Base-by-base conservation (phyloP, 306 rosid species). In the Prunus armeniaca region DNA sequence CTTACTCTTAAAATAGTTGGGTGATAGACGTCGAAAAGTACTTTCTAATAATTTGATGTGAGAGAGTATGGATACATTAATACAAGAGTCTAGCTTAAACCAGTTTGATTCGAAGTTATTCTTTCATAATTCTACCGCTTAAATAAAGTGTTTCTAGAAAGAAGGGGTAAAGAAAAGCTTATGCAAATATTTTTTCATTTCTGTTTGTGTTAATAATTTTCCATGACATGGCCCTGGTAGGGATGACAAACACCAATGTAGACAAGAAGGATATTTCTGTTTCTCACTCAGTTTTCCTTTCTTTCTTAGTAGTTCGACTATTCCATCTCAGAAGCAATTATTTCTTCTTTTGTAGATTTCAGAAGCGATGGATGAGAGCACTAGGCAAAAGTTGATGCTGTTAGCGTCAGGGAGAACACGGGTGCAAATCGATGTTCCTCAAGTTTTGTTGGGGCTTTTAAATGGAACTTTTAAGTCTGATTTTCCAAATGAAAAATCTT, bases 401-500 rank as follows among this genome's bases (percentile, higher is more conserved):
- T 76, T 85, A 65, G 72, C 82, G 2, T 78, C 76, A 20, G 82
- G 86, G 73, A 80, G 81, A 82, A 75, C 72, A 10, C 64, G 67
- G 65, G 84, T 72, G 65, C 76, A 78, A 65, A 76, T 72, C 60
- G 83, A 82, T 78, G 65, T 83, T 76, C 86, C 89, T 76, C 89
- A 87, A 78, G 75, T 87, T 34, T 76, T 84, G 17, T 78, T 87
- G 61, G 89, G 84, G 46, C 89, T 87, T 58, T 71, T 87, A 66
- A 81, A 78, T 78, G 55, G 82, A 67, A 69, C 78, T 62, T 85
- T 82, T 51, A 82, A 83, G 82, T 85, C 91, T 56, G 89, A 87
- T 77, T 82, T 87, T 70, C 77, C 45, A 7, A 84, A 74, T 68
- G 84, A 81, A 63, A 82, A 85, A 69, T 76, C 82, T 64, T 87